Evolutionary conservation across 2,329 filamentous ascomycete species (phyloP).

Genomic region (Alternaria sp.): DNA sequence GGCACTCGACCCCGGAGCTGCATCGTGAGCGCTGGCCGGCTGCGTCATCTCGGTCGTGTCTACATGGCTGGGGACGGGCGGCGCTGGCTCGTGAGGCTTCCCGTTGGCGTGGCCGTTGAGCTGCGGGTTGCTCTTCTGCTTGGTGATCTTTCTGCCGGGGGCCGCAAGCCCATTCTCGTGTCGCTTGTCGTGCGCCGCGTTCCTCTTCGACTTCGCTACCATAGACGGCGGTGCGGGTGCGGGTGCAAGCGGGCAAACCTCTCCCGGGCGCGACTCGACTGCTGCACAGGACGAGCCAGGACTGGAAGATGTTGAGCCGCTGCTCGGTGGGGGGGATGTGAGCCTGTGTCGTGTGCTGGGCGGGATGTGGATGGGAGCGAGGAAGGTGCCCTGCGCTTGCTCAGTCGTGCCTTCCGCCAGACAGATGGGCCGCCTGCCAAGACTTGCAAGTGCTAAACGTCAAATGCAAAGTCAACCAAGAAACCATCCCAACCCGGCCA

Average conservation of each 20-base stretch:
- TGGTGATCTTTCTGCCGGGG: constrained; percentile 72
- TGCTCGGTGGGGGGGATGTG: constrained; percentile 33
- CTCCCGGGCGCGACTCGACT: constrained; percentile 53
- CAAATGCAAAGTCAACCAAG: constrained; percentile 21
- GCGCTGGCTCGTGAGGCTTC: constrained; percentile 50
- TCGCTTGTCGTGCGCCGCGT: constrained; percentile 63
- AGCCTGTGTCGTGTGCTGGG: constrained; percentile 31
- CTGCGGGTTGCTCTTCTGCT: constrained; percentile 57
- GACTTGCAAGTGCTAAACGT: constrained; percentile 19
- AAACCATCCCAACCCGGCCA: not conserved
- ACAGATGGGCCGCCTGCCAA: constrained; percentile 23
- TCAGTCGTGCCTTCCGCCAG: constrained; percentile 17
- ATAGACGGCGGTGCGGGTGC: constrained; percentile 52
- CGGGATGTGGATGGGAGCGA: constrained; percentile 30
- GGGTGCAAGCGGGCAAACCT: constrained; percentile 43
- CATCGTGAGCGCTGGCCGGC: constrained; percentile 34
- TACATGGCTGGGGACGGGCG: constrained; percentile 51
- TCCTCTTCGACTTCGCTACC: constrained; percentile 59
- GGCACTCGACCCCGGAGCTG: constrained; percentile 8
- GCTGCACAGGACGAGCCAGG: constrained; percentile 56
- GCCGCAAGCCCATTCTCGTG: constrained; percentile 90
- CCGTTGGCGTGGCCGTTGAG: constrained; percentile 57
- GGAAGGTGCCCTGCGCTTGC: constrained; percentile 20
- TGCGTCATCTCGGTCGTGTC: constrained; percentile 48
- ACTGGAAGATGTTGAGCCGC: constrained; percentile 54